phyloP scores from a whole-genome alignment of 2,329 filamentous ascomycete genomes.

The Exophiala dermatitidis region DNA sequence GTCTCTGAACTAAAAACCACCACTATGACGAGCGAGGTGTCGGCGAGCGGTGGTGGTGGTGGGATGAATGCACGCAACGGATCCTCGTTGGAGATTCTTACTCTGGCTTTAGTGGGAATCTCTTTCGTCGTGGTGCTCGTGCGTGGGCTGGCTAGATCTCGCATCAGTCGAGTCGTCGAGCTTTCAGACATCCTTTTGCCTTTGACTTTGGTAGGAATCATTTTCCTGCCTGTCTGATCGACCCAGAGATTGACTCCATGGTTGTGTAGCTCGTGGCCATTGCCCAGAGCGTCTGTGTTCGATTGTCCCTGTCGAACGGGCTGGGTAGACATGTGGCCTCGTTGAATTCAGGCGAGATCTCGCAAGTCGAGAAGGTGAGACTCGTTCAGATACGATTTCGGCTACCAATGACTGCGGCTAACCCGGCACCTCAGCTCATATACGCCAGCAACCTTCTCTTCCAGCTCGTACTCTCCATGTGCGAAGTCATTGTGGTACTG shows the following conservation, averaged over 20 bases:
- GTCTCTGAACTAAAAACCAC: background rate
- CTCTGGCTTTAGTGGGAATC: conserved; percentile 6
- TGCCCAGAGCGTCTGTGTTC: conserved; percentile 2
- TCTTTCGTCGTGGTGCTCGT: conserved; percentile 10
- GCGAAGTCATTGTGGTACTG: conserved; percentile 11
- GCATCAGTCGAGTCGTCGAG: conserved; percentile 7
- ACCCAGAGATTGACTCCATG: background rate
- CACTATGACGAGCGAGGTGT: conserved; percentile 9
- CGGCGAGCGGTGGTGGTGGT: conserved; percentile 1
- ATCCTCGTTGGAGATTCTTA: conserved; percentile 9
- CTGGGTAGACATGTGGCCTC: conserved; percentile 9
- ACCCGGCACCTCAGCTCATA: conserved; percentile 4
- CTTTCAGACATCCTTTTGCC: conserved; percentile 13
- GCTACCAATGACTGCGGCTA: background rate
- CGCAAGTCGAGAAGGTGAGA: conserved; percentile 8
- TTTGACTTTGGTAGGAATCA: conserved; percentile 7
- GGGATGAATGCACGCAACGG: conserved; percentile 7
- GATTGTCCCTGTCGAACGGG: conserved; percentile 8
- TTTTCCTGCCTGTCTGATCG: background rate
- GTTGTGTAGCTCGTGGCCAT: conserved; percentile 7
- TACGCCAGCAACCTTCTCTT: conserved; percentile 13
- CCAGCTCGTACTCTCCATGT: conserved; percentile 8
- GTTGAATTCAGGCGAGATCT: conserved; percentile 2
- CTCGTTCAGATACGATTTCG: background rate
- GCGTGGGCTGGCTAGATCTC: conserved; percentile 9